Evolutionary conservation across 768 basidiomycete species (phyloP), one percentile per base, ranked within the genome.

Genomic region (Pholiota molesta): DNA sequence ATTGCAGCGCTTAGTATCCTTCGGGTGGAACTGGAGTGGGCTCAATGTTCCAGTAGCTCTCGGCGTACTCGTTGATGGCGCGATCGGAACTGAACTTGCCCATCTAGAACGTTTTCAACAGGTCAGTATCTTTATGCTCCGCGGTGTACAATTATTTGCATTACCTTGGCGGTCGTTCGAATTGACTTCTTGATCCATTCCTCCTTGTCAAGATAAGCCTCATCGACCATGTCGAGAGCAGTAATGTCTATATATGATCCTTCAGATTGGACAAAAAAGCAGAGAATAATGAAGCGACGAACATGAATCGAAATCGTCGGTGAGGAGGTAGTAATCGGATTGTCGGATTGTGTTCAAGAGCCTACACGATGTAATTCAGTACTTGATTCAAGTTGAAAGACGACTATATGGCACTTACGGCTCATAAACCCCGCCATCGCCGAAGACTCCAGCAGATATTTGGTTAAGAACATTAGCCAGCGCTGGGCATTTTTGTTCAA

Each of bases 1-100:
- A 3, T 26, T 49, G 10, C 47, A 45, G 21, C 23, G 19, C 17
- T 54, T 60, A 60, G 23, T 53, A 33, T 3, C 52, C 52, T 10
- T 52, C 53, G 10, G 52, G 23, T 35, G 52, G 37, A 8, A 78
- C 71, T 4, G 74, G 58, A 10, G 68, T 71, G 4, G 81, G 78
- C 68, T 92, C 90, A 42, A 91, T 79, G 72, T 90, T 92, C 90
- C 90, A 92, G 74, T 88, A 91, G 68, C 88, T 86, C 75, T 97
- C 94, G 1, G 94, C 95, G 68, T 97, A 97, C 72, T 95, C 91
- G 66, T 87, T 86, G 70, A 97, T 96, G 3, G 94, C 92, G 56
- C 96, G 84, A 73, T 99, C 97, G 35, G 92, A 93, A 74, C 94
- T 95, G 81, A 98, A 98, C 71, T 95, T 96, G 74, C 95, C 95